Base-by-base conservation (phyloP, 768 basidiomycete species). In the Hemileccinum rubropunctum region DNA sequence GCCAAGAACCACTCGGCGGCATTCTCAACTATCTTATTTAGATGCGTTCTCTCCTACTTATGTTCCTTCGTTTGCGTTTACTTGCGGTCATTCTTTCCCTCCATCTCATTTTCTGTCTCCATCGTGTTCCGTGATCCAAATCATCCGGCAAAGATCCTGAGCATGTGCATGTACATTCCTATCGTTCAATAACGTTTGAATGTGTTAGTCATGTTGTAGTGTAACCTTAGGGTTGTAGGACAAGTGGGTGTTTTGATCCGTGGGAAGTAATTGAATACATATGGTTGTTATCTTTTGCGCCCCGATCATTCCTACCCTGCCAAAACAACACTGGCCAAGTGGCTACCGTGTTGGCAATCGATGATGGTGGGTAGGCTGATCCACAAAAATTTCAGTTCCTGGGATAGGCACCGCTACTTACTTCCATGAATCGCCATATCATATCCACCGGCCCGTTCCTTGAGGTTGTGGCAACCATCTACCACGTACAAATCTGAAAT, bases 141-240 rank as follows among this genome's bases (percentile, higher is more conserved):
- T 52, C 55, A 60, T 64, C 45, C 54, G 43, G 45, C 51, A 50
- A 59, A 46, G 56, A 53, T 56, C 50, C 45, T 51, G 59, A 58
- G 55, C 64, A 60, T 53, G 53, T 55, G 52, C 58, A 60, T 60
- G 51, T 64, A 50, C 59, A 65, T 52, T 61, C 52, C 54, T 61
- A 51, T 56, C 54, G 57, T 63, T 53, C 57, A 53, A 36, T 51
- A 48, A 47, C 58, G 54, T 61, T 52, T 36, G 65, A 54, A 65
- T 65, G 60, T 58, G 41, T 56, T 54, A 38, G 60, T 60, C 60
- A 53, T 47, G 56, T 62, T 56, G 58, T 64, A 57, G 58, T 52
- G 63, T 66, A 58, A 53, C 53, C 40, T 47, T 54, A 26, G 0
- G 51, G 53, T 49, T 52, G 57, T 54, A 52, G 50, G 45, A 51